These are phyloP conservation scores for Neopestalotiopsis sp. DNA, from an alignment of 2,329 filamentous ascomycete species.

Conservation along the genomic window DNA sequence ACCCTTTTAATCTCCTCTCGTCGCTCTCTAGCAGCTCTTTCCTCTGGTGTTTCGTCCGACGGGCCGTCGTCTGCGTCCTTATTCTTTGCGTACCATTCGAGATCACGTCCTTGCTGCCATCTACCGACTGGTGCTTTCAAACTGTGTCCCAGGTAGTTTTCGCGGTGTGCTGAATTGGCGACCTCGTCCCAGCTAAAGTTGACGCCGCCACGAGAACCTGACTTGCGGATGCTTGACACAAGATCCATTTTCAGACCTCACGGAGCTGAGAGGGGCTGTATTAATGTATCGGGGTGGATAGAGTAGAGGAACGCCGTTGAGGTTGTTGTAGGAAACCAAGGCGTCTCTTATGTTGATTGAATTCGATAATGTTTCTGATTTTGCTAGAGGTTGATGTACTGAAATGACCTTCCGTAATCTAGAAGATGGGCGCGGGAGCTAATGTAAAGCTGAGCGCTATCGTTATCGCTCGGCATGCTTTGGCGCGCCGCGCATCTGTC, in stretches of 20 bases:
- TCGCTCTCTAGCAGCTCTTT: slow-evolving; percentile 64
- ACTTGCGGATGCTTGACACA: slow-evolving; percentile 87
- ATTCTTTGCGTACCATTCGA: slow-evolving; percentile 69
- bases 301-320: not conserved
- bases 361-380: too few species aligned
- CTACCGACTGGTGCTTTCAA: slow-evolving; percentile 90
- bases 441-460: not conserved
- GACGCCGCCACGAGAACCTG: slow-evolving; percentile 87
- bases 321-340: too few species aligned
- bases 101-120: slow-evolving; percentile 80
- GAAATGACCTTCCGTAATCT: not conserved
- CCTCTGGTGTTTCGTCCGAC: slow-evolving; percentile 61
- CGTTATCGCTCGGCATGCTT: not conserved
- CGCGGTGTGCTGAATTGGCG: slow-evolving; percentile 82
- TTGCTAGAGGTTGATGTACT: not conserved
- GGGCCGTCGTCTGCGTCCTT: slow-evolving; percentile 51
- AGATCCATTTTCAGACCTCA: slow-evolving; percentile 75
- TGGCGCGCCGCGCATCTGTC: not conserved
- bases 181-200: slow-evolving; percentile 99
- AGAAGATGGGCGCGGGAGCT: not conserved
- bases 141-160: slow-evolving; percentile 89
- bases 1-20: slow-evolving; percentile 80
- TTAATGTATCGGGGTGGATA: not conserved
- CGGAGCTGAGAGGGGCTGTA: not conserved
- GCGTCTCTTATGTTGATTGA: too few species aligned